phyloP scores from a whole-genome alignment of 768 basidiomycete genomes.

The Suillus cothurnatus region DNA sequence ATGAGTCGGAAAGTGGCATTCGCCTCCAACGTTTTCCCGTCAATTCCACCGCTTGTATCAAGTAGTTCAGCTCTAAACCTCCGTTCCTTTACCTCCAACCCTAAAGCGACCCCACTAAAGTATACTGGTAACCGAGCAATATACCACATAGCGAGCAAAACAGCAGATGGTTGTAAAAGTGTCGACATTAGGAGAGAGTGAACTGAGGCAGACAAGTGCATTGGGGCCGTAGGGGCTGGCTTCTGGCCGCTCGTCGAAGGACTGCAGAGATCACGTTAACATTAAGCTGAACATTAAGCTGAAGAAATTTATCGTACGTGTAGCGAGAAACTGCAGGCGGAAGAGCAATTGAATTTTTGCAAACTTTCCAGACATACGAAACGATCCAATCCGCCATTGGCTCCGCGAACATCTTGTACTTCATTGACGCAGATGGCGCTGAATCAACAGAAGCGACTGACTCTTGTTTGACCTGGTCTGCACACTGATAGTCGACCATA shows the following conservation, averaged over 20 bases:
- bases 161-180: slow-evolving; percentile 78
- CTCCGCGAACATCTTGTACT: slow-evolving; percentile 74
- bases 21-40: slow-evolving; percentile 52
- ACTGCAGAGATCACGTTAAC: slow-evolving; percentile 21
- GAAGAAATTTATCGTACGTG: slow-evolving; percentile 46
- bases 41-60: slow-evolving; percentile 43
- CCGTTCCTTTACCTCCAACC: slow-evolving; percentile 57
- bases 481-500: slow-evolving; percentile 5
- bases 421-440: slow-evolving; percentile 40
- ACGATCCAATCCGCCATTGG: slow-evolving; percentile 82
- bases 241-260: slow-evolving; percentile 31
- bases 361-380: slow-evolving; percentile 80
- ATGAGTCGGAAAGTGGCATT: slow-evolving; percentile 73
- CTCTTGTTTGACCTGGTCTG: slow-evolving; percentile 19
- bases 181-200: slow-evolving; percentile 79
- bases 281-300: not conserved
- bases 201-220: slow-evolving; percentile 55
- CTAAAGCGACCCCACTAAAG: slow-evolving; percentile 54
- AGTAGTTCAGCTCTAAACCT: slow-evolving; percentile 67
- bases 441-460: slow-evolving; percentile 42
- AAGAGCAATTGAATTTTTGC: slow-evolving; percentile 69
- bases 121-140: slow-evolving; percentile 76
- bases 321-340: slow-evolving; percentile 54
- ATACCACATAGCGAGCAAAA: slow-evolving; percentile 81
- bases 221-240: slow-evolving; percentile 42